Evolutionary conservation across 2,329 filamentous ascomycete genomes (phyloP), one percentile per base, ranked within the genome.

Genomic region (Lizonia empirigonia): DNA sequence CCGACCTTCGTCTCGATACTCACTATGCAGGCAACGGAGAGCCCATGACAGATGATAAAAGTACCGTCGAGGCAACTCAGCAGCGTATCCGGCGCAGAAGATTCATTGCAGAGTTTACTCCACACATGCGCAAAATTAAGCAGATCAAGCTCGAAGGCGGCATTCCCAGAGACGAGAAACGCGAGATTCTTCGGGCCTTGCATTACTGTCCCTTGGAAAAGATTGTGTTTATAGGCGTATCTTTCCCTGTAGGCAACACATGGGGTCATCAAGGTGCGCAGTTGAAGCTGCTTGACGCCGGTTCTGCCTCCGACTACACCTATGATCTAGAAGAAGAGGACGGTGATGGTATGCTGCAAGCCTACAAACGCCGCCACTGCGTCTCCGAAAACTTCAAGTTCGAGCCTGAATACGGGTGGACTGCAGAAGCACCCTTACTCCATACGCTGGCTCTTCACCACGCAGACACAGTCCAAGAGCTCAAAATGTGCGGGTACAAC

Each of bases 401-500:
- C 55, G 53, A 60, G 12, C 69, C 76, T 0, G 52, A 65, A 4
- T 78, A 74, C 49, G 76, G 75, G 36, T 78, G 77, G 76, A 13
- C 22, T 6, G 52, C 64, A 5, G 54, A 62, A 16, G 63, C 71
- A 4, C 74, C 76, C 0, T 69, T 79, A 42, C 65, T 78, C 1
- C 68, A 76, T 53, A 76, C 71, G 0, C 66, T 79, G 8, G 75
- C 75, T 6, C 63, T 72, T 0, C 70, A 73, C 50, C 74, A 77
- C 50, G 70, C 73, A 5, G 55, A 50, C 7, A 77, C 73, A 1
- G 53, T 78, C 12, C 69, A 68, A 16, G 76, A 78, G 54, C 70
- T 80, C 39, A 80, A 79, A 50, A 74, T 80, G 34, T 79, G 77
- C 49, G 77, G 77, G 26, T 79, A 77, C 60, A 72, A 72, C 40